phyloP scores from a whole-genome alignment of 106 monocot genomes.

The Vanilla planifolia region DNA sequence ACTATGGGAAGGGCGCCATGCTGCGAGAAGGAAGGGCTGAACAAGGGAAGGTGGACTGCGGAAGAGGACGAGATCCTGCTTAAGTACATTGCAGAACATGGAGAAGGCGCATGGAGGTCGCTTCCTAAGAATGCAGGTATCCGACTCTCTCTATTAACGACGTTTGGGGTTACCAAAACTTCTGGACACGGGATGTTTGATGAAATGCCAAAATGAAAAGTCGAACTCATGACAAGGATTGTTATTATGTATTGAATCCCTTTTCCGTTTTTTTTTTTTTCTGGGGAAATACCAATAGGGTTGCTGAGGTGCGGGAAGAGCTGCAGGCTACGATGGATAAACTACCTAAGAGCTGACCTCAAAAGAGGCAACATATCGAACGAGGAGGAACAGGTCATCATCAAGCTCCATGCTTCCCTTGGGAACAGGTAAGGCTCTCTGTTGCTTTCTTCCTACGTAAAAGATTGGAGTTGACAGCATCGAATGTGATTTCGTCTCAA shows the following conservation, averaged over 20 bases:
- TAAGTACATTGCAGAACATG: slow-evolving; percentile 30
- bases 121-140: slow-evolving; percentile 59
- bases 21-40: slow-evolving; percentile 52
- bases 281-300: neutral
- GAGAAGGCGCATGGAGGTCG: slow-evolving; percentile 57
- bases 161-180: too few relatives aligned
- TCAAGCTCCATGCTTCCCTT: slow-evolving; percentile 31
- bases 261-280: neutral
- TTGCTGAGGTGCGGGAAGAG: slow-evolving; percentile 40
- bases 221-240: too few relatives aligned
- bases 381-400: slow-evolving; percentile 29
- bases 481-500: too few relatives aligned
- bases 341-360: slow-evolving; percentile 29
- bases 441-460: neutral
- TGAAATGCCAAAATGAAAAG: too few relatives aligned
- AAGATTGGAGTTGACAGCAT: neutral
- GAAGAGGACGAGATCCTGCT: slow-evolving; percentile 45
- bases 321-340: slow-evolving; percentile 39
- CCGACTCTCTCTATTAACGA: neutral
- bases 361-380: slow-evolving; percentile 32
- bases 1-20: slow-evolving; percentile 59
- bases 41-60: slow-evolving; percentile 48
- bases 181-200: too few relatives aligned
- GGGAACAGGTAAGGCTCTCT: slow-evolving; percentile 22
- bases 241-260: neutral